phyloP scores from a whole-genome alignment of 2,329 filamentous ascomycete genomes.

The Penicillium italicum region DNA sequence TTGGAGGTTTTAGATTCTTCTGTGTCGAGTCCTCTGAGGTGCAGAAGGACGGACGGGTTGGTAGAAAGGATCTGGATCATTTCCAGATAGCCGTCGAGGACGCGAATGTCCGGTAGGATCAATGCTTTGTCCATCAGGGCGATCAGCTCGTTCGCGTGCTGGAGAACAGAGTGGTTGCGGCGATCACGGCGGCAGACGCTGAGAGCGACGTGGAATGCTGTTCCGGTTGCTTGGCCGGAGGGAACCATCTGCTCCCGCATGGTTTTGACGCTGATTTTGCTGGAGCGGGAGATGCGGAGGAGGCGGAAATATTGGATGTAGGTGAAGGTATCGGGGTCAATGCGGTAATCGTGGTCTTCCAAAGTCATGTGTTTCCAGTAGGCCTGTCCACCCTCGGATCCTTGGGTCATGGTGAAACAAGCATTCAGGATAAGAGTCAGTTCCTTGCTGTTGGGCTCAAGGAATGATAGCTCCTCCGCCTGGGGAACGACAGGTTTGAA shows the following conservation, averaged over 20 bases:
- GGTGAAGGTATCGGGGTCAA: slow-evolving; percentile 70
- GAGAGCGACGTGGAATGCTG: slow-evolving; percentile 70
- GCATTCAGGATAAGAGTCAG: slow-evolving; percentile 68
- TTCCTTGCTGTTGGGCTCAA: slow-evolving; percentile 51
- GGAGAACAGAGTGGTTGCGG: slow-evolving; percentile 67
- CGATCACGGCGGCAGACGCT: slow-evolving; percentile 70
- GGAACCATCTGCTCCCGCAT: slow-evolving; percentile 54
- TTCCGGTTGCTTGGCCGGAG: slow-evolving; percentile 41
- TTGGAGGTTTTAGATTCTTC: slow-evolving; percentile 5
- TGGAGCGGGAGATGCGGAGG: slow-evolving; percentile 64
- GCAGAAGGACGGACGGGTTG: slow-evolving; percentile 29
- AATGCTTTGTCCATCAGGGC: slow-evolving; percentile 53
- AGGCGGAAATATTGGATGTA: slow-evolving; percentile 66
- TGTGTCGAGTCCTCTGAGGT: slow-evolving; percentile 26
- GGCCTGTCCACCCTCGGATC: slow-evolving; percentile 59
- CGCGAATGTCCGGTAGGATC: slow-evolving; percentile 30
- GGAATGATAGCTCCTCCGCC: slow-evolving; percentile 31
- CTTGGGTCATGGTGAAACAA: slow-evolving; percentile 55
- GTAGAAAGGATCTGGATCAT: slow-evolving; percentile 26
- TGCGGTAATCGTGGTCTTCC: slow-evolving; percentile 44
- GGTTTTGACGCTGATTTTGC: slow-evolving; percentile 57
- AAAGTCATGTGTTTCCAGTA: slow-evolving; percentile 76
- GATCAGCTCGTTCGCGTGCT: slow-evolving; percentile 62
- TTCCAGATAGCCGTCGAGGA: slow-evolving; percentile 30
- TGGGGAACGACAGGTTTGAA: slow-evolving; percentile 35